phyloP scores from a whole-genome alignment of 2,329 filamentous ascomycete genomes.

The Monosporascus ibericus region DNA sequence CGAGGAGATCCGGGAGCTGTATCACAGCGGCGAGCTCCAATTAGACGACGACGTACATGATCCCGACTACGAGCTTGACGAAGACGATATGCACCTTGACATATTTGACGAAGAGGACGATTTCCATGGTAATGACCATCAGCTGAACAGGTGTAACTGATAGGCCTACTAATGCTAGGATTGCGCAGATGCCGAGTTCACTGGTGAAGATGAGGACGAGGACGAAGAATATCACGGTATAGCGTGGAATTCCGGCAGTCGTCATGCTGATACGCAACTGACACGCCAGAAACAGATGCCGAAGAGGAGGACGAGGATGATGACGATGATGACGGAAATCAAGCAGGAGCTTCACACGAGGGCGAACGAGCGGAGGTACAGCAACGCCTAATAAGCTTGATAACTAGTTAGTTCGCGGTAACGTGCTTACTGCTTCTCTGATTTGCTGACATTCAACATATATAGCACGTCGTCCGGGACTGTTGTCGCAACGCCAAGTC shows the following conservation, averaged over 20 bases:
- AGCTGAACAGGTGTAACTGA: neutral
- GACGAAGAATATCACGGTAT: slow-evolving; percentile 11
- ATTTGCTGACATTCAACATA: slow-evolving; percentile 22
- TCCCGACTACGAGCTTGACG: slow-evolving; percentile 16
- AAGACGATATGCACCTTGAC: slow-evolving; percentile 17
- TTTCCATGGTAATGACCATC: slow-evolving; percentile 20
- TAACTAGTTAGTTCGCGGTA: slow-evolving; percentile 23
- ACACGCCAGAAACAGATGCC: slow-evolving; percentile 15
- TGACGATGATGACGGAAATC: slow-evolving; percentile 18
- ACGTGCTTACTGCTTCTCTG: slow-evolving; percentile 19
- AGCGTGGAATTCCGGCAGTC: neutral
- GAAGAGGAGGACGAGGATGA: slow-evolving; percentile 25
- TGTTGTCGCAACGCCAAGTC: slow-evolving; percentile 31
- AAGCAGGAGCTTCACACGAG: slow-evolving; percentile 11
- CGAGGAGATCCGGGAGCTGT: slow-evolving; percentile 5
- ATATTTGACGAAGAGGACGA: slow-evolving; percentile 22
- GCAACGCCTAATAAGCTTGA: slow-evolving; percentile 17
- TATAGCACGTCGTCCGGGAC: slow-evolving; percentile 17
- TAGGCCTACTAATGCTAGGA: neutral
- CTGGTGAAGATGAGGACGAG: slow-evolving; percentile 17
- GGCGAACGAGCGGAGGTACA: slow-evolving; percentile 12
- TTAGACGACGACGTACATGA: slow-evolving; percentile 18
- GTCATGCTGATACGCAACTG: slow-evolving; percentile 2
- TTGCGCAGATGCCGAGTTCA: slow-evolving; percentile 17
- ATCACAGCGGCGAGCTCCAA: slow-evolving; percentile 1